These are phyloP conservation scores for Puccinia horiana DNA, from an alignment of 1,284 basidiomycete species.

Conservation along the genomic window DNA sequence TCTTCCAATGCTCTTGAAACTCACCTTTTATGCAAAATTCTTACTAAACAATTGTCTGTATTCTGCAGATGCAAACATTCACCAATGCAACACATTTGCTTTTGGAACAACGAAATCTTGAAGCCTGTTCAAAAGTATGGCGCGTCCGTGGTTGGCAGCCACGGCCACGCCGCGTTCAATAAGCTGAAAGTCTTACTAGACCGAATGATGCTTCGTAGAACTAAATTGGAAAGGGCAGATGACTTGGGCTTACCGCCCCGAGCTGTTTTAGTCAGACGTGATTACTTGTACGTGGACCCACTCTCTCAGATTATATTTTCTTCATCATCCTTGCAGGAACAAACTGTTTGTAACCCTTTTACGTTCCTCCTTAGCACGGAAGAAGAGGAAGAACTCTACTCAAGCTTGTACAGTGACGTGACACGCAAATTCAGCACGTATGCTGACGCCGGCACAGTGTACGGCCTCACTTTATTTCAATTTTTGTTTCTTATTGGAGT, in stretches of 20 bases:
- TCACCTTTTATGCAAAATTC: too few relatives aligned
- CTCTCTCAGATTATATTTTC: conserved; percentile 64
- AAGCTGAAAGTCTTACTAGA: conserved; percentile 64
- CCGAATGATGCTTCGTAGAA: conserved; percentile 84
- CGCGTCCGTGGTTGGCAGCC: conserved; percentile 54
- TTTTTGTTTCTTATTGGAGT: neutral
- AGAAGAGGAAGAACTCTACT: conserved; percentile 66
- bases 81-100: conserved; percentile 84
- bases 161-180: conserved; percentile 45
- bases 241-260: conserved; percentile 96
- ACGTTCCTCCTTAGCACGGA: conserved; percentile 25
- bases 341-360: neutral
- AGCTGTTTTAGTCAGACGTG: conserved; percentile 81
- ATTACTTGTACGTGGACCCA: conserved; percentile 85
- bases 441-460: conserved; percentile 77
- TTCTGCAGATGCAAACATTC: conserved; percentile 64
- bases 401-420: conserved; percentile 86
- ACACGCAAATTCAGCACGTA: conserved; percentile 89
- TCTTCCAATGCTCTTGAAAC: neutral
- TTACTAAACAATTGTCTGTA: neutral
- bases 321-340: neutral
- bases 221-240: conserved; percentile 86
- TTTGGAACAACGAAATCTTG: conserved; percentile 88
- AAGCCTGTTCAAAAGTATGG: conserved; percentile 83
- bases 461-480: neutral